Evolutionary conservation across 495 filamentous ascomycete genomes (phyloP), one percentile per base, ranked within the genome.

Genomic region (Chlorociboria aeruginascens): DNA sequence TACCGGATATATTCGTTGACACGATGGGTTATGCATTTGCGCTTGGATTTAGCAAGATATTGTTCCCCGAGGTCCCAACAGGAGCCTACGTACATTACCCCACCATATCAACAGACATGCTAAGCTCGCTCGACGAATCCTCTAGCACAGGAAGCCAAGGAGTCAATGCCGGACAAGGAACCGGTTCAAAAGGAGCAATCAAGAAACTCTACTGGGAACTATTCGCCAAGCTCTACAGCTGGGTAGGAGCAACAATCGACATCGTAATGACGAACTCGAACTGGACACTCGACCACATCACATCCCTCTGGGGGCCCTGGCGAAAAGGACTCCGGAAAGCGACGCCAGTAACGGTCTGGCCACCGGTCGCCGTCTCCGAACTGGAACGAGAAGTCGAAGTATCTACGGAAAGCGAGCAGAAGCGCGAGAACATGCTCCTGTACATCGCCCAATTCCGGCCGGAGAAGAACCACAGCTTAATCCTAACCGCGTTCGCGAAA

Each of bases 11-110:
- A 43, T 95, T 95, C 55, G 72, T 98, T 56, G 92, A 98, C 60
- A 98, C 92, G 6, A 95, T 97, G 89, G 92, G 92, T 54, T 97
- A 97, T 62, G 86, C 90, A 16, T 98, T 97, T 62, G 74, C 85
- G 2, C 72, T 95, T 9, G 86, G 84, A 4, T 67, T 95, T 10
- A 81, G 73, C 66, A 93, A 90, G 58, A 73, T 81, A 39, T 73
- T 96, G 16, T 96, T 98, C 65, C 82, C 74, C 1, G 61, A 66
- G 11, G 78, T 96, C 14, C 89, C 93, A 3, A 93, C 86, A 2
- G 86, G 74, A 32, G 92, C 92, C 11, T 98, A 98, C 59, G 89
- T 98, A 2, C 92, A 98, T 63, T 98, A 96, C 61, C 92, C 92
- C 6, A 96, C 92, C 39, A 98, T 98, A 40, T 95, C 89, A 6